phyloP scores from a whole-genome alignment of 2,329 filamentous ascomycete species.

The Hymenoscyphus scutula region DNA sequence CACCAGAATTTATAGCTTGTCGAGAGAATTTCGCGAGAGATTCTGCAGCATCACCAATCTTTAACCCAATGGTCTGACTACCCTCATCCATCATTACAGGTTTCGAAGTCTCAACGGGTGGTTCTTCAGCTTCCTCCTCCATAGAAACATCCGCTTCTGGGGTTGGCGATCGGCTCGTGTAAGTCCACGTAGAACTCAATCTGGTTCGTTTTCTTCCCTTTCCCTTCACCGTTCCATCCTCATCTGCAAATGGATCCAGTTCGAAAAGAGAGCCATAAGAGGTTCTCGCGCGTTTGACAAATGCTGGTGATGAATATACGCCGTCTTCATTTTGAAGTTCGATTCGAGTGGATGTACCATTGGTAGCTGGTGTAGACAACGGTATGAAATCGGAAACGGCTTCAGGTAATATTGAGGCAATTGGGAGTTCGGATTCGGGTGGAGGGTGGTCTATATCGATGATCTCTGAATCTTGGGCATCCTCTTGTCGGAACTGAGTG shows the following conservation, averaged over 20 bases:
- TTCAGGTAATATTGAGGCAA: constrained; percentile 19
- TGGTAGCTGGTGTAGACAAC: constrained; percentile 24
- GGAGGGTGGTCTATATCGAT: constrained; percentile 53
- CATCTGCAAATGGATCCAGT: constrained; percentile 61
- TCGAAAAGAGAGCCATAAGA: constrained; percentile 69
- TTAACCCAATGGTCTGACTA: constrained; percentile 41
- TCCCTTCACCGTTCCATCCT: constrained; percentile 58
- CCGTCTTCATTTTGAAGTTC: constrained; percentile 40
- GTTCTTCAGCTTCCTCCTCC: constrained; percentile 14
- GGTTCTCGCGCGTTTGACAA: constrained; percentile 67
- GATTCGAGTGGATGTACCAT: constrained; percentile 35
- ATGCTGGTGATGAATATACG: constrained; percentile 76
- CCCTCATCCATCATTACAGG: constrained; percentile 40
- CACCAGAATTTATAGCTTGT: constrained; percentile 24
- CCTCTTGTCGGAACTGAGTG: constrained; percentile 44
- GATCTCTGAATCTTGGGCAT: constrained; percentile 46
- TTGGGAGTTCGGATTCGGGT: constrained; percentile 25
- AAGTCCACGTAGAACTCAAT: constrained; percentile 70
- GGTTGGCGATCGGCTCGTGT: constrained; percentile 68
- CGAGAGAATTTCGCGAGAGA: constrained; percentile 23
- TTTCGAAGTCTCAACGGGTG: constrained; percentile 20
- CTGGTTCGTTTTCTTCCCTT: constrained; percentile 68
- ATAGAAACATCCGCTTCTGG: constrained; percentile 47
- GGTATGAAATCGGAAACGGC: constrained; percentile 26
- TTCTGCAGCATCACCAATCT: constrained; percentile 27